Percentiles rank a stretch among this genome's conserved stretches.
phyloP scores from a whole-genome alignment of 2,329 filamentous ascomycete genomes.

The Aspergillus phoenicis region DNA sequence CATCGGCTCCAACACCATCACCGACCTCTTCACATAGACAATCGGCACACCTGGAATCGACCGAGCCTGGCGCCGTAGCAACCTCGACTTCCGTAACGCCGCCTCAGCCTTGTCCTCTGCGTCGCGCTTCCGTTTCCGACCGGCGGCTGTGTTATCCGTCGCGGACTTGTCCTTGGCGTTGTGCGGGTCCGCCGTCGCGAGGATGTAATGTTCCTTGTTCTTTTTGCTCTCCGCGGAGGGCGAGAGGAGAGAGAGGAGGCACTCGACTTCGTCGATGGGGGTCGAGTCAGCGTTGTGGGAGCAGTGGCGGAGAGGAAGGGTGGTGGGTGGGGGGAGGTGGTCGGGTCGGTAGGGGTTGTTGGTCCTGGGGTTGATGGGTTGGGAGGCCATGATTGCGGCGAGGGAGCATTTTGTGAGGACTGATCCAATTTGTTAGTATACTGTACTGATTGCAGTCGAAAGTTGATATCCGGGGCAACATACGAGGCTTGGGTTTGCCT shows the following conservation, averaged over 20 bases:
- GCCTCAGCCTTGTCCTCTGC: conserved; percentile 37
- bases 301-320: conserved; percentile 50
- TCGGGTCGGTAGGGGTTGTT: conserved; percentile 43
- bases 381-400: conserved; percentile 45
- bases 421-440: conserved; percentile 41
- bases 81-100: conserved; percentile 33
- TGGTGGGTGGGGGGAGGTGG: conserved; percentile 49
- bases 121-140: conserved; percentile 38
- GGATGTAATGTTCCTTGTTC: conserved; percentile 53
- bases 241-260: conserved; percentile 49
- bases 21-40: conserved; percentile 54
- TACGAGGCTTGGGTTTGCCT: conserved; percentile 80
- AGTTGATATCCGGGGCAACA: conserved; percentile 31
- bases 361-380: conserved; percentile 43
- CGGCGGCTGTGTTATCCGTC: conserved; percentile 11
- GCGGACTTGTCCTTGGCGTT: conserved; percentile 26
- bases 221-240: conserved; percentile 42
- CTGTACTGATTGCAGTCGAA: conserved; percentile 7
- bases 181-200: conserved; percentile 47
- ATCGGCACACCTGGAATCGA: conserved; percentile 52
- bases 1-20: conserved; percentile 55
- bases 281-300: conserved; percentile 47
- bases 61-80: conserved; percentile 44
- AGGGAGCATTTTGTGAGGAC: conserved; percentile 73
- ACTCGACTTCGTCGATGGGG: conserved; percentile 48